Conservation (phyloP, 306 rosid genomes). For the Vigna angularis region DNA sequence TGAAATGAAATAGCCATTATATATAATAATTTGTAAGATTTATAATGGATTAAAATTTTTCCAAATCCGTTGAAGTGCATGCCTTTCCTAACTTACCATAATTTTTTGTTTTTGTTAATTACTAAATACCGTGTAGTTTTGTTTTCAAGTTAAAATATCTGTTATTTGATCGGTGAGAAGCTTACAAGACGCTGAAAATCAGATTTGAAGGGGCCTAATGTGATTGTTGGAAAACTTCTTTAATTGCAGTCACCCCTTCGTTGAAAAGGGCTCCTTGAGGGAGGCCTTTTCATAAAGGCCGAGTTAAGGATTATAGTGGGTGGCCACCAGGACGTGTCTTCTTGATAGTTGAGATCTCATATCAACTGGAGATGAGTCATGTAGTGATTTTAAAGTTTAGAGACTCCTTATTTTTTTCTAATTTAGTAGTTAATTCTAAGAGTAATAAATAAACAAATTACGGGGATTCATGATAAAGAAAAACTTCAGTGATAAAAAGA, state of each 20-base stretch:
- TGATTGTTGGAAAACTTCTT: too few relatives aligned
- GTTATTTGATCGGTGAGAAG: not conserved
- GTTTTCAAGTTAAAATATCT: not conserved
- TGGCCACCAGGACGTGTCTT: too few relatives aligned
- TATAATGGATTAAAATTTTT: not conserved
- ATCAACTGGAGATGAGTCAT: too few relatives aligned
- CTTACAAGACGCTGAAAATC: not conserved
- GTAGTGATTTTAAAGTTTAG: too few relatives aligned
- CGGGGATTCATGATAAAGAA: not conserved
- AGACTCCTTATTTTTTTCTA: too few relatives aligned
- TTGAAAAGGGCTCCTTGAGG: too few relatives aligned
- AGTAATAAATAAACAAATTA: not conserved
- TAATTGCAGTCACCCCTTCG: too few relatives aligned
- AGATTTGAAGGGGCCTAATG: not conserved
- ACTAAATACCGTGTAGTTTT: not conserved
- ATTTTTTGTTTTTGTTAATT: not conserved
- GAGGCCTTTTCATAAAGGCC: too few relatives aligned
- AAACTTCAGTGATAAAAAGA: not conserved
- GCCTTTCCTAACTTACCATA: not conserved
- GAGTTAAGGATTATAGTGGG: too few relatives aligned
- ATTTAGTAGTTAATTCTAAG: too few relatives aligned
- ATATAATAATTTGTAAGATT: not conserved
- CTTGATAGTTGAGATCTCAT: too few relatives aligned
- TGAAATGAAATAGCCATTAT: conserved; percentile 12
- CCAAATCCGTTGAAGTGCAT: conserved; percentile 1